These are phyloP conservation scores for Hylodesmum podocarpum DNA, from an alignment of 306 rosid genomes.

Conservation along the genomic window DNA sequence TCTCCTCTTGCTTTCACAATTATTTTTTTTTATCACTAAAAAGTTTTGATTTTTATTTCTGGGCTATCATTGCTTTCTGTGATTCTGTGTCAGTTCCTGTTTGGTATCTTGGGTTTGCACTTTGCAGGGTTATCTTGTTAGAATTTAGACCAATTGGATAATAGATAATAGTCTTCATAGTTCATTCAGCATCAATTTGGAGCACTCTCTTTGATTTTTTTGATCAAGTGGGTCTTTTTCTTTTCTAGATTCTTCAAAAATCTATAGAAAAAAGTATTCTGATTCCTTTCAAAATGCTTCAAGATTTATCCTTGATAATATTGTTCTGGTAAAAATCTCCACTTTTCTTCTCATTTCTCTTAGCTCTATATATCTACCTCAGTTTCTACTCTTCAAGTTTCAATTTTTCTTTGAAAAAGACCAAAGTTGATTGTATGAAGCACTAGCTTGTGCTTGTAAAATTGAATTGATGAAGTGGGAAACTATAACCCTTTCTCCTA, in stretches of 20 bases:
- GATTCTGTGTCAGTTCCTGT: background rate
- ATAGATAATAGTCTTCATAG: conserved; percentile 26
- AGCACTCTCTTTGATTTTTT: conserved; percentile 37
- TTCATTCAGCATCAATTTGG: conserved; percentile 26
- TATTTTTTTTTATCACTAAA: background rate
- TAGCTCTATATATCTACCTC: conserved; percentile 33
- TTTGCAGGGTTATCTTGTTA: conserved; percentile 28
- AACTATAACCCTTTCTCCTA: conserved; percentile 61
- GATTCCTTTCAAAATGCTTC: conserved; percentile 67
- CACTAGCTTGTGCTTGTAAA: conserved; percentile 18
- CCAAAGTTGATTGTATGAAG: conserved; percentile 25
- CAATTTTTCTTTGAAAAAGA: background rate
- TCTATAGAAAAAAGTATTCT: conserved; percentile 50
- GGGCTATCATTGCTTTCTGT: conserved; percentile 10
- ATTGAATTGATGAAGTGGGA: conserved; percentile 59
- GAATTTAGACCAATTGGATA: conserved; percentile 18
- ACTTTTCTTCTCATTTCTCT: conserved; percentile 33
- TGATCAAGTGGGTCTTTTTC: conserved; percentile 56
- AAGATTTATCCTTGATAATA: conserved; percentile 50
- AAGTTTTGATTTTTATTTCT: conserved; percentile 19
- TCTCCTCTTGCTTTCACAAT: conserved; percentile 33
- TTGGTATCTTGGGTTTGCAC: conserved; percentile 22
- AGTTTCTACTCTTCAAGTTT: conserved; percentile 24
- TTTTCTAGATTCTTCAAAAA: conserved; percentile 64
- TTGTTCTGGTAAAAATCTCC: conserved; percentile 47